Percentiles rank a stretch among this genome's conserved stretches.
These are phyloP conservation scores for Microsporum audouinii DNA, from an alignment of 2,329 filamentous ascomycete species.

Conservation along the genomic window DNA sequence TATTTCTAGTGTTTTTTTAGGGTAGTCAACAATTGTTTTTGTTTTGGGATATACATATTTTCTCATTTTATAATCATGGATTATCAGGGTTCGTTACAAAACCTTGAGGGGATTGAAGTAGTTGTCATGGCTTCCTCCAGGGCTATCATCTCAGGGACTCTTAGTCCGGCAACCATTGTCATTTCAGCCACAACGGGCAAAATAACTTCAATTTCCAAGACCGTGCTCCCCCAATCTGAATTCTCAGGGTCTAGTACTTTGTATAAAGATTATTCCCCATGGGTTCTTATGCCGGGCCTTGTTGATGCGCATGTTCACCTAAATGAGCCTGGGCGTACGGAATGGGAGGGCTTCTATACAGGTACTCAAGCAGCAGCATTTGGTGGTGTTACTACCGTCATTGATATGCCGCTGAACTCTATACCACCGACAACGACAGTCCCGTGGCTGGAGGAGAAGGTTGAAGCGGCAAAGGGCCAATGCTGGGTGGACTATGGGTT, in stretches of 20 bases:
- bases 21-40: neutral
- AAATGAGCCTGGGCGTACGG: slow-evolving; percentile 90
- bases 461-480: slow-evolving; percentile 69
- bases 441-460: slow-evolving; percentile 68
- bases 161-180: slow-evolving; percentile 73
- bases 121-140: slow-evolving; percentile 71
- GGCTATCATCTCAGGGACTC: slow-evolving; percentile 62
- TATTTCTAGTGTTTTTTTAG: neutral
- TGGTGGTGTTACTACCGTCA: slow-evolving; percentile 88
- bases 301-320: slow-evolving; percentile 97
- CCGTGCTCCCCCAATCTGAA: slow-evolving; percentile 59
- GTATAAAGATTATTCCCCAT: slow-evolving; percentile 76
- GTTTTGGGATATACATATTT: neutral
- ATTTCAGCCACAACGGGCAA: slow-evolving; percentile 71
- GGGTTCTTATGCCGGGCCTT: slow-evolving; percentile 75
- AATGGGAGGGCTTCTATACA: slow-evolving; percentile 97
- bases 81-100: no score
- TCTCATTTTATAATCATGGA: neutral
- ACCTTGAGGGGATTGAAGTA: neutral
- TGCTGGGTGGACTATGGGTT: slow-evolving; percentile 99
- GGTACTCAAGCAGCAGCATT: slow-evolving; percentile 89
- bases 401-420: slow-evolving; percentile 96
- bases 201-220: slow-evolving; percentile 63
- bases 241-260: slow-evolving; percentile 55
- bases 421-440: slow-evolving; percentile 94